Base-by-base conservation (phyloP, 2,329 filamentous ascomycete genomes). In the Calonectria montana region DNA sequence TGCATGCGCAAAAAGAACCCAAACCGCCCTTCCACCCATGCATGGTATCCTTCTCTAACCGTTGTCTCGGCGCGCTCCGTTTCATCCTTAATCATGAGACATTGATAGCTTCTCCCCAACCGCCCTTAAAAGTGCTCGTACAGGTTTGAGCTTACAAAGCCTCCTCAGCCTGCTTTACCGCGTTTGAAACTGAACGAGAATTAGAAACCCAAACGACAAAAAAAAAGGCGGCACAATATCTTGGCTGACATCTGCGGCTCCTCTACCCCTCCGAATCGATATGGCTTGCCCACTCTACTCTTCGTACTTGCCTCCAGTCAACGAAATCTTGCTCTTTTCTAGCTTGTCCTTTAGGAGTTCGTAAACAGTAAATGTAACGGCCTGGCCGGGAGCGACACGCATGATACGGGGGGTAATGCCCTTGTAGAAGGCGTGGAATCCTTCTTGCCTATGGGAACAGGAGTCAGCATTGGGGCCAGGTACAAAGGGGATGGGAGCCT, bases 321-420 rank as follows among this genome's bases (percentile, higher is more conserved):
- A 84, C 45, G 90, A 86, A 21, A 90, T 82, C 73, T 91, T 89
- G 80, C 90, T 92, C 80, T 85, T 87, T 86, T 96, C 94, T 75
- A 96, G 84, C 84, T 91, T 92, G 72, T 92, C 90, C 86, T 92
- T 94, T 72, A 96, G 85, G 82, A 82, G 95, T 83, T 96, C 94
- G 83, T 96, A 96, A 76, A 96, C 93, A 84, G 91, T 93, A 72
- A 93, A 93, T 4, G 91, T 93, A 67, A 93, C 91, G 70, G 91
- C 97, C 87, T 99, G 97, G 57, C 97, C 97, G 9, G 97, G 97
- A 29, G 97, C 97, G 66, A 99, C 97, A 81, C 97, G 92, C 95
- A 98, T 98, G 78, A 99, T 94, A 79, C 97, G 91, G 8, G 97
- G 97, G 57, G 97, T 99, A 85, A 99, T 99, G 80, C 97, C 97